phyloP scores from a whole-genome alignment of 2,329 filamentous ascomycete species.

The Fusarium guadeloupense region DNA sequence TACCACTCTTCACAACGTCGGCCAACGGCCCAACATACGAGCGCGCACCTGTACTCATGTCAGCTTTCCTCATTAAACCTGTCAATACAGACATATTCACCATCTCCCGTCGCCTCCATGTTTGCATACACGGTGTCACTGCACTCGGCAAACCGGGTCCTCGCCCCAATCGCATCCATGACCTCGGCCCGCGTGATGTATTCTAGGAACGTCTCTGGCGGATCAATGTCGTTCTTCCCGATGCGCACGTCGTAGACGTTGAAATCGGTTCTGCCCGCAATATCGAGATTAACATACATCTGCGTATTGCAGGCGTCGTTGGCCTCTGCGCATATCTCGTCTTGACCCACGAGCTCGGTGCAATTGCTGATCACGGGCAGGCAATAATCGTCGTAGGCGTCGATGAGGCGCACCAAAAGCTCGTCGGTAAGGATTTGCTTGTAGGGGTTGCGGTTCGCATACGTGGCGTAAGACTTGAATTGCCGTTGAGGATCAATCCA shows the following conservation, averaged over 20 bases:
- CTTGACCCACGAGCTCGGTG: conserved; percentile 33
- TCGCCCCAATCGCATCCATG: conserved; percentile 40
- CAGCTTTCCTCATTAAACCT: background rate
- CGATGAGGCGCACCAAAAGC: conserved; percentile 34
- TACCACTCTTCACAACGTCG: conserved; percentile 57
- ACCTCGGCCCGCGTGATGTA: conserved; percentile 39
- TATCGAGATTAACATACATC: conserved; percentile 40
- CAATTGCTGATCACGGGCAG: conserved; percentile 38
- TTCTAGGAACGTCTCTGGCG: conserved; percentile 38
- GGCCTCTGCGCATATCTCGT: conserved; percentile 42
- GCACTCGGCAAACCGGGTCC: conserved; percentile 39
- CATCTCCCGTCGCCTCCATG: conserved; percentile 38
- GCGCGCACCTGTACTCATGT: conserved; percentile 47
- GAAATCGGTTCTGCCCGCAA: conserved; percentile 46
- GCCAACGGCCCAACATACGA: conserved; percentile 57
- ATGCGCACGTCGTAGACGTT: conserved; percentile 59
- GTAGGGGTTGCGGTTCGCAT: conserved; percentile 48
- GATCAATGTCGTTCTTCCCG: conserved; percentile 28
- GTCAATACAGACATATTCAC: conserved; percentile 8
- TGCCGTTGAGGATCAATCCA: conserved; percentile 59
- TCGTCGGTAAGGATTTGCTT: conserved; percentile 42
- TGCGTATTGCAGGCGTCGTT: conserved; percentile 41
- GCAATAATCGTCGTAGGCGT: conserved; percentile 44
- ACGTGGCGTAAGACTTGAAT: conserved; percentile 47
- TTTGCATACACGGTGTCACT: conserved; percentile 37